Evolutionary conservation across 805 yeast species (phyloP).

Genomic region (Tetrapisispora fleetii): DNA sequence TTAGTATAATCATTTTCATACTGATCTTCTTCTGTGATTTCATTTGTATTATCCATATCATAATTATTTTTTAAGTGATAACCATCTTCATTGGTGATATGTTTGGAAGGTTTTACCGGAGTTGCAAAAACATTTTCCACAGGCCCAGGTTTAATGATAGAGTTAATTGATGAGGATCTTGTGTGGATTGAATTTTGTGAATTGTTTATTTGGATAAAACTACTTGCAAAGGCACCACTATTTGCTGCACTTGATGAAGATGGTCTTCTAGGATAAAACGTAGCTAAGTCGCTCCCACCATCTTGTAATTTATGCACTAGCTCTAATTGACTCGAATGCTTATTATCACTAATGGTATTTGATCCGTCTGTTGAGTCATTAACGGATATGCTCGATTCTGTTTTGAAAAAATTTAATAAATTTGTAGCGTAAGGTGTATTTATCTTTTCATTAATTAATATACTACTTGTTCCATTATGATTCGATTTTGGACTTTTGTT

Average conservation of each 20-base stretch:
- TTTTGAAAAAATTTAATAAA: not conserved
- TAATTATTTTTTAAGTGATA: conserved; percentile 7
- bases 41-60: conserved; percentile 22
- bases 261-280: conserved; percentile 21
- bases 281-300: conserved; percentile 20
- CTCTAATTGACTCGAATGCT: conserved; percentile 9
- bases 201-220: not conserved
- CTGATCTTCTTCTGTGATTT: conserved; percentile 36
- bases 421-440: not conserved
- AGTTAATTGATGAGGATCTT: conserved; percentile 20
- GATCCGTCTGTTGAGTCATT: not conserved
- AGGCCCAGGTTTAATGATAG: conserved; percentile 13
- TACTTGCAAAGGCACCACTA: not conserved
- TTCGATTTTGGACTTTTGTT: not conserved
- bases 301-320: conserved; percentile 13
- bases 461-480: not conserved
- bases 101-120: conserved; percentile 10
- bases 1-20: conserved; percentile 39
- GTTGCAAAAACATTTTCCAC: conserved; percentile 19
- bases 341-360: not conserved
- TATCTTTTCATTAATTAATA: not conserved
- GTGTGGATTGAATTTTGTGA: conserved; percentile 16
- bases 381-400: not conserved
- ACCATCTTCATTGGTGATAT: conserved; percentile 1
- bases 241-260: conserved; percentile 3